A percentile compares a stretch with the other conserved stretches of the same genome.
These are phyloP conservation scores for Exsudoporus frostii DNA, from an alignment of 768 basidiomycete genomes.

Conservation along the genomic window DNA sequence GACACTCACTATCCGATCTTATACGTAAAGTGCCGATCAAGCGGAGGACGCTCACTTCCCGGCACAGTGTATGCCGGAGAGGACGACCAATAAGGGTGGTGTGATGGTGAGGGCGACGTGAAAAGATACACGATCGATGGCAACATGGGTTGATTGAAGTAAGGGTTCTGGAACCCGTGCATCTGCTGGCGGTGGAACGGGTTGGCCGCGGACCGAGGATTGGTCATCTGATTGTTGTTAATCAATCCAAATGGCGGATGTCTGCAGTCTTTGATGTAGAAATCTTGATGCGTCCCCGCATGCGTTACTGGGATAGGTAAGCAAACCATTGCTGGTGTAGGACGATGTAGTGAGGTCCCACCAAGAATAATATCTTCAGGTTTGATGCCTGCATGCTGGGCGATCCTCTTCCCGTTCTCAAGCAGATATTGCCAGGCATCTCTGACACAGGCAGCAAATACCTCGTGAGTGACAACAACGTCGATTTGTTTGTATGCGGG, in stretches of 20 bases:
- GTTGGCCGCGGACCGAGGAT: slow-evolving; percentile 6
- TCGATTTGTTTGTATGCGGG: slow-evolving; percentile 36
- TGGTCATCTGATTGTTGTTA: slow-evolving; percentile 2
- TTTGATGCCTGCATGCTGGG: slow-evolving; percentile 30
- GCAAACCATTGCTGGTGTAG: not conserved
- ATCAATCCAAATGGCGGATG: slow-evolving; percentile 16
- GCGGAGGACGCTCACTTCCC: slow-evolving; percentile 15
- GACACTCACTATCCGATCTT: slow-evolving; percentile 30
- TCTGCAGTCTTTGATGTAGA: slow-evolving; percentile 37
- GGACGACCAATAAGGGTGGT: slow-evolving; percentile 40
- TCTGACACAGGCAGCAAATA: slow-evolving; percentile 22
- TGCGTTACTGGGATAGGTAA: slow-evolving; percentile 35
- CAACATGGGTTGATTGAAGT: slow-evolving; percentile 25
- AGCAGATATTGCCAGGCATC: slow-evolving; percentile 42
- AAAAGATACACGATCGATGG: slow-evolving; percentile 43
- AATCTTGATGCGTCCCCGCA: slow-evolving; percentile 40
- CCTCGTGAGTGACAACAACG: slow-evolving; percentile 38
- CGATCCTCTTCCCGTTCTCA: slow-evolving; percentile 31
- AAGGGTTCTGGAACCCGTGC: slow-evolving; percentile 11
- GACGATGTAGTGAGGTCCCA: slow-evolving; percentile 15
- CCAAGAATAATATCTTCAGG: slow-evolving; percentile 44
- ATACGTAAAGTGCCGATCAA: slow-evolving; percentile 29
- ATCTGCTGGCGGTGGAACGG: slow-evolving; percentile 12
- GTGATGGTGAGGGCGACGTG: slow-evolving; percentile 34
- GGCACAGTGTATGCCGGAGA: slow-evolving; percentile 28